A percentile compares a stretch with the other conserved stretches of the same genome.
These are phyloP conservation scores for Fusarium acutatum DNA, from an alignment of 2,329 filamentous ascomycete genomes.

Conservation along the genomic window DNA sequence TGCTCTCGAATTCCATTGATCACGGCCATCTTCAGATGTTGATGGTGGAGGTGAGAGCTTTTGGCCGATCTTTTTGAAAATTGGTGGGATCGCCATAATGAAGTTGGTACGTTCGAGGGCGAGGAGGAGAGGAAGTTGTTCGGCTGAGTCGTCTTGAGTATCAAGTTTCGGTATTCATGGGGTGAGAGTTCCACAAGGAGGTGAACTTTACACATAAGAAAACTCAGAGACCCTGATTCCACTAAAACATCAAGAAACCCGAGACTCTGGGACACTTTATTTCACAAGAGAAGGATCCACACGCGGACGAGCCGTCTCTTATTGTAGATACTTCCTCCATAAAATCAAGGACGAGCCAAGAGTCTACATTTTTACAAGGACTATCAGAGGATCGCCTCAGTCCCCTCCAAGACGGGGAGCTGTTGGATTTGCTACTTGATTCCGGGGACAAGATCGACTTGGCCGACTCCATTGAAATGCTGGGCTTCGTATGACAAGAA, in stretches of 20 bases:
- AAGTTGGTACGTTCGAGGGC: not conserved
- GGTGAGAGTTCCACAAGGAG: not conserved
- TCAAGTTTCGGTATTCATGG: not conserved
- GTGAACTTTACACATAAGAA: not conserved
- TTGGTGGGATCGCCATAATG: conserved; percentile 28
- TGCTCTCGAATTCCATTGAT: conserved; percentile 64
- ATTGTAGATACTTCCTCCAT: conserved; percentile 6
- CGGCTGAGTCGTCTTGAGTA: not conserved
- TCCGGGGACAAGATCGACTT: conserved; percentile 29
- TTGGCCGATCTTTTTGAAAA: conserved; percentile 44
- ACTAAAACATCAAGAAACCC: not conserved
- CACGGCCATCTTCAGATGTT: conserved; percentile 53
- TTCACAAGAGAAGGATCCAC: not conserved
- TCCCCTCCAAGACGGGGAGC: not conserved
- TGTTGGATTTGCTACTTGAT: conserved; percentile 8
- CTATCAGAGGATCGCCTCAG: not conserved
- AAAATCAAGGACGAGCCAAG: conserved; percentile 10
- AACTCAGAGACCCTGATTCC: not conserved
- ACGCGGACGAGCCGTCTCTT: conserved; percentile 20
- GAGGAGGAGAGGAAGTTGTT: not conserved
- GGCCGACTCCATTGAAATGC: conserved; percentile 15
- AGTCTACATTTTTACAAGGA: not conserved
- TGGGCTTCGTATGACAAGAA: conserved; percentile 18
- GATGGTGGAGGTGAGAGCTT: conserved; percentile 49
- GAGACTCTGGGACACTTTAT: not conserved